A percentile compares a stretch with the other conserved stretches of the same genome.
phyloP scores from a whole-genome alignment of 176 grass and related monocot species.

The Juncus inflexus region DNA sequence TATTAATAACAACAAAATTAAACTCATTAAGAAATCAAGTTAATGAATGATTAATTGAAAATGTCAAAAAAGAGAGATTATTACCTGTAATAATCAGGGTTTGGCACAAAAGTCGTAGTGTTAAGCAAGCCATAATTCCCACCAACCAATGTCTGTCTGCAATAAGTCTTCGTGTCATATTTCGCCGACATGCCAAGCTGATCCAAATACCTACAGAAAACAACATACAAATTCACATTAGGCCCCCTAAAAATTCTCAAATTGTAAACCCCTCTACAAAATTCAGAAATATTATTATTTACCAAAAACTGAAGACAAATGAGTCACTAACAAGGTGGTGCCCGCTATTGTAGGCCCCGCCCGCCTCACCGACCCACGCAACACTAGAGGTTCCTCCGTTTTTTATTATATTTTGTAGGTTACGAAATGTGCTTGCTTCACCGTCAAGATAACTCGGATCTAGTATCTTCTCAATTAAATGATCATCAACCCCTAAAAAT shows the following conservation, averaged over 20 bases:
- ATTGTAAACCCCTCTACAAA: not conserved
- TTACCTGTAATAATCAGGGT: constrained; percentile 84
- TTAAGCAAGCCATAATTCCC: constrained; percentile 81
- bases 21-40: not conserved
- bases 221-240: not conserved
- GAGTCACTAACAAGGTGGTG: constrained; percentile 81
- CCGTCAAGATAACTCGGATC: constrained; percentile 55
- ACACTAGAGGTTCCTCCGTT: constrained; percentile 41
- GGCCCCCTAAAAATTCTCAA: not conserved
- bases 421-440: constrained; percentile 44
- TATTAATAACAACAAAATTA: not conserved
- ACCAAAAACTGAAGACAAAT: constrained; percentile 97
- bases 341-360: constrained; percentile 94
- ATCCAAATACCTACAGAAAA: constrained; percentile 52
- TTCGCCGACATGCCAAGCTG: constrained; percentile 66
- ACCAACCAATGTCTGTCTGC: constrained; percentile 67
- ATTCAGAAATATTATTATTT: constrained; percentile 5
- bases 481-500: constrained; percentile 50
- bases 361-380: constrained; percentile 81
- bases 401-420: constrained; percentile 50
- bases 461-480: constrained; percentile 74
- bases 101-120: constrained; percentile 56
- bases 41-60: constrained; percentile 10
- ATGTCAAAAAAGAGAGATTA: constrained; percentile 10
- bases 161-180: constrained; percentile 65